Evolutionary conservation across 2,329 filamentous ascomycete species (phyloP).

Genomic region (Ophiostoma sp.): DNA sequence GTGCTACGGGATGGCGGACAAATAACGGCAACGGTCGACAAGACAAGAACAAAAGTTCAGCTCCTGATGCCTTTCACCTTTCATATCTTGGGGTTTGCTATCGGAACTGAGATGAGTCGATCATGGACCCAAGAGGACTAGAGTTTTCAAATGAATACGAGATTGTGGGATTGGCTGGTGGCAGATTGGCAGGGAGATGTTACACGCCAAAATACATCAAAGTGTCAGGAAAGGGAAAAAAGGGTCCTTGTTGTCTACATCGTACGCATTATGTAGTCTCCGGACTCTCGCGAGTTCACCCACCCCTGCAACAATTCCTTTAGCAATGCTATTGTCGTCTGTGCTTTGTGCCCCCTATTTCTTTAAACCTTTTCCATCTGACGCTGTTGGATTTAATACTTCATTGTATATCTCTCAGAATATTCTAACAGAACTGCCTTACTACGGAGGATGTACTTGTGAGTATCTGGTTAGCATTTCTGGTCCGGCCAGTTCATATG

Average conservation of each 20-base stretch:
- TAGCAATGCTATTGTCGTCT: background rate
- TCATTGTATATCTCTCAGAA: background rate
- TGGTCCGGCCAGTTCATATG: background rate
- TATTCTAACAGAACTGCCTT: background rate
- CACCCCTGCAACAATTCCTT: background rate
- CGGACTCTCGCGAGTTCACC: background rate
- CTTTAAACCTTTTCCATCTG: background rate
- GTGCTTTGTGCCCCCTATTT: background rate
- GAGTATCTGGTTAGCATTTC: background rate
- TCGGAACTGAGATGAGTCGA: background rate
- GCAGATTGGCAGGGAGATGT: background rate
- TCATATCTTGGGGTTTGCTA: background rate
- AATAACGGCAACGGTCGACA: background rate
- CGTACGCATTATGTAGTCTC: background rate
- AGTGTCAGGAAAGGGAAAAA: constrained; percentile 4
- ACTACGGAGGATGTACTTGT: no score
- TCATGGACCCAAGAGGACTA: background rate
- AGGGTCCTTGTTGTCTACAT: background rate
- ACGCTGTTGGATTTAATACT: no score
- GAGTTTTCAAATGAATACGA: background rate
- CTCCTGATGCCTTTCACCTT: background rate
- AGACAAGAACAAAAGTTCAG: background rate
- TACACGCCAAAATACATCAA: background rate
- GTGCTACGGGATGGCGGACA: background rate
- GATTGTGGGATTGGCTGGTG: background rate